These are phyloP conservation scores for Bipolaris victoriae DNA, from an alignment of 2,329 filamentous ascomycete genomes.

Conservation along the genomic window DNA sequence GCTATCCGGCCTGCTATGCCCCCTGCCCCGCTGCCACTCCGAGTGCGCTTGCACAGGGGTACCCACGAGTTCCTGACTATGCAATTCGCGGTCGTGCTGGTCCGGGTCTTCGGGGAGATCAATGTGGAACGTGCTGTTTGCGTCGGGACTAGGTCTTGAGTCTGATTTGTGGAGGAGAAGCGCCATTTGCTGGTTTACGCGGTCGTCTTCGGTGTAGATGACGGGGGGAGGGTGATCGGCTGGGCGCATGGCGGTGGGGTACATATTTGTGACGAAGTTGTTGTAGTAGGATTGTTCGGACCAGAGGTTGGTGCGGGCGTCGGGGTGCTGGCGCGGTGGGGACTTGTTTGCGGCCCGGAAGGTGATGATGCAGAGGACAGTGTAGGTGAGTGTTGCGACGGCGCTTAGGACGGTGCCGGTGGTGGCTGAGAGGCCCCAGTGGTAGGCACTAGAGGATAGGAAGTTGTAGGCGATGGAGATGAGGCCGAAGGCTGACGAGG, in stretches of 20 bases:
- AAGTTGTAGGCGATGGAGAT: slow-evolving; percentile 58
- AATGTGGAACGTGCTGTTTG: slow-evolving; percentile 53
- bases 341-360: slow-evolving; percentile 50
- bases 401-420: slow-evolving; percentile 51
- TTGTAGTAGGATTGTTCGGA: slow-evolving; percentile 51
- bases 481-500: slow-evolving; percentile 55
- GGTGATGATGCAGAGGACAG: slow-evolving; percentile 51
- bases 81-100: slow-evolving; percentile 30
- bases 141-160: slow-evolving; percentile 39
- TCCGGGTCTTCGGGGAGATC: slow-evolving; percentile 46
- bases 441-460: slow-evolving; percentile 49
- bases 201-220: slow-evolving; percentile 55
- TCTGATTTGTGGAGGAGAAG: slow-evolving; percentile 52
- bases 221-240: slow-evolving; percentile 32
- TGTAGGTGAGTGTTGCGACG: slow-evolving; percentile 51
- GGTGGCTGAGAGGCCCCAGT: slow-evolving; percentile 55
- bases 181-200: slow-evolving; percentile 59
- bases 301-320: slow-evolving; percentile 36
- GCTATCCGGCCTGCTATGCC: slow-evolving; percentile 37
- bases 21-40: slow-evolving; percentile 31
- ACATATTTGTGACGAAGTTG: slow-evolving; percentile 57
- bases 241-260: slow-evolving; percentile 46
- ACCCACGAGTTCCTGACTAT: slow-evolving; percentile 42
- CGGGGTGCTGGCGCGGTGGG: slow-evolving; percentile 20
- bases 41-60: slow-evolving; percentile 33